Conservation (phyloP, 1,139 yeast species). For the Yamadazyma mexicana region DNA sequence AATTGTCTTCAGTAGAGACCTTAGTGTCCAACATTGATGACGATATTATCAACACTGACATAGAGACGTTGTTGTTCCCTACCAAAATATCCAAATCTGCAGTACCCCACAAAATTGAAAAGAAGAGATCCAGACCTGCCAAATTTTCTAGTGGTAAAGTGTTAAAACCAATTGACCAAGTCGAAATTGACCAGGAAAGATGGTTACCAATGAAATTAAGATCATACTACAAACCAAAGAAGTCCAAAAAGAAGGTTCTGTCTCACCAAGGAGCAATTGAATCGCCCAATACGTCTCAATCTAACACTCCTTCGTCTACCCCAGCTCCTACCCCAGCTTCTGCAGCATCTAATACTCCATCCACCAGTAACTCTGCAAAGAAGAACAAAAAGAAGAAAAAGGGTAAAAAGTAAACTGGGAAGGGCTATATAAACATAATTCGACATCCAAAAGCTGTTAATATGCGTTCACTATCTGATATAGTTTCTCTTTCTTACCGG, state of each 20-base stretch:
- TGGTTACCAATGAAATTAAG: constrained; percentile 91
- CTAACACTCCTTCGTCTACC: constrained; percentile 16
- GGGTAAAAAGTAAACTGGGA: constrained; percentile 34
- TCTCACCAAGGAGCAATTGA: constrained; percentile 68
- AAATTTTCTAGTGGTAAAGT: constrained; percentile 41
- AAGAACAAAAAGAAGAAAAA: constrained; percentile 50
- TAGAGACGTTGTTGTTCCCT: constrained; percentile 21
- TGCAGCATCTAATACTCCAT: constrained; percentile 5
- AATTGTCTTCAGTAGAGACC: constrained; percentile 33
- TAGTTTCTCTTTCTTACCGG: too few species aligned
- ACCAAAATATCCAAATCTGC: constrained; percentile 3
- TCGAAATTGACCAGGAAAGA: constrained; percentile 57
- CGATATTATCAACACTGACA: constrained; percentile 28
- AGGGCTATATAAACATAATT: too few species aligned
- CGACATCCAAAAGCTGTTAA: too few species aligned
- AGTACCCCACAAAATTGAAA: constrained; percentile 19
- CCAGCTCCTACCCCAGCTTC: constrained; percentile 16
- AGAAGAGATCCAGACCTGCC: constrained; percentile 27
- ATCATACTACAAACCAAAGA: constrained; percentile 77
- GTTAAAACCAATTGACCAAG: constrained; percentile 30
- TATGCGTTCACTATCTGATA: too few species aligned
- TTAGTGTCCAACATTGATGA: constrained; percentile 30
- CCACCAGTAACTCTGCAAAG: constrained; percentile 19
- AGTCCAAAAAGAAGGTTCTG: constrained; percentile 57
- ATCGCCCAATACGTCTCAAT: constrained; percentile 16